Base-by-base conservation (phyloP, 2,329 filamentous ascomycete genomes). In the Colletotrichum euphorbiae region DNA sequence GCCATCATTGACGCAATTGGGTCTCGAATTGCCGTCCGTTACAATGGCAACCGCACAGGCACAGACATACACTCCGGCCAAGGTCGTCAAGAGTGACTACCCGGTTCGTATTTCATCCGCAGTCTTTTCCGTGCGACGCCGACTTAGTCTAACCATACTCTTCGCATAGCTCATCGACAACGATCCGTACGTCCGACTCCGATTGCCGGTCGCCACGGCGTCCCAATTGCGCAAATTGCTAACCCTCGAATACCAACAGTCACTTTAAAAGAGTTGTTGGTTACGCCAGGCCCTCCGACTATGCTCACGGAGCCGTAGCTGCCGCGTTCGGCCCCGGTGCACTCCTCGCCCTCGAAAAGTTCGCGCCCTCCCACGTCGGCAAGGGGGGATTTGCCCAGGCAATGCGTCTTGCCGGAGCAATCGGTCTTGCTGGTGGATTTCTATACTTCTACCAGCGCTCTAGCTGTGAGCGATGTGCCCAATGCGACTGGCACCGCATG, bases 101-200 rank as follows among this genome's bases (percentile, higher is more conserved):
- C 95, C 95, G 67, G 96, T 98, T 84, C 77, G 93, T 84, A 62
- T 69, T 72, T 7, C 12, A 17, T 43, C 21, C 21, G 21, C n/a
- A 15, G 13, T 60, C 6, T 52, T 15, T 71, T 71, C 8, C 21
- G 3, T 12, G 33, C 52, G 43, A 62, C 74, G 72, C 66, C 65
- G 55, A 54, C 31, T 33, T 19, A 11, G 4, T 62, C 69, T 66
- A 69, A 72, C 72, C 67, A 28, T 28, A 72, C 69, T 73, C 71
- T 75, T 64, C 48, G 76, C 77, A 73, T 83, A 99, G 96, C 92
- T 98, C 84, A 98, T 99, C 82, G 96, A 99, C 85, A 97, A 93
- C 84, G 96, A 99, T 82, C 96, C 96, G 65, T 68, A 68, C 4
- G 54, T 31, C 48, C 40, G 17, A 64, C 21, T 24, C 46, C 33